Evolutionary conservation across 225 moss, liverwort and hornwort genomes (phyloP), one percentile per base, ranked within the genome.

Genomic region (Straminergon stramineum): DNA sequence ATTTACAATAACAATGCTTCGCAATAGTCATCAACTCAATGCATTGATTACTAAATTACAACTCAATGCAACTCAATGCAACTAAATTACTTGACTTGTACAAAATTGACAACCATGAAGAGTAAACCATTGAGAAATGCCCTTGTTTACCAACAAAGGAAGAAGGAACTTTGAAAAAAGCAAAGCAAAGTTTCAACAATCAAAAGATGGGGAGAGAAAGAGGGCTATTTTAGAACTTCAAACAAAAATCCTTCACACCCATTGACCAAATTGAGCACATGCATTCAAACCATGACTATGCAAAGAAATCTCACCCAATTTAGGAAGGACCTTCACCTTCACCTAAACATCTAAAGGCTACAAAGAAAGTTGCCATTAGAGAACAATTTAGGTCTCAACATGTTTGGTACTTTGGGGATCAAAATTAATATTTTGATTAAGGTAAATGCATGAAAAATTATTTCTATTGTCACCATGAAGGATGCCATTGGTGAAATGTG

Each of bases 121-220:
- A 68, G 3, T 5, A 68, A 11, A 37, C 11, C 3, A 65, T 17
- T 65, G 9, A 65, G 9, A 65, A 32, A 32, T 65, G 17, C 5
- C 67, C 10, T 19, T 35, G 3, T 35, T 66, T 1, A 18, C 0
- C 18, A 35, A 35, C 1, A 10, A 35, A 0, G 10, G 5, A 35
- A 34, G 66, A 66, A 35, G 5, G 10, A 66, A 66, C 7, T 30
- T 61, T 30, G 3, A 63, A 63, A 30, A 63, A 63, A 13, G 4
- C 17, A 34, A 66, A 66, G 18, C 5, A 34, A 34, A 32, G 1
- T 35, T 66, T 66, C 1, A 1, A 66, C 18, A 18, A 66, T 66
- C 5, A 5, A 4, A 66, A 66, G 17, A 0, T 34, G 1, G 1
- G 1, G 0, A 34, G 17, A 32, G 9, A 0, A 34, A 17, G 5